Evolutionary conservation across 352 stramenopile species (phyloP), one percentile per base, ranked within the genome.

Genomic region (Pythium coloratum): DNA sequence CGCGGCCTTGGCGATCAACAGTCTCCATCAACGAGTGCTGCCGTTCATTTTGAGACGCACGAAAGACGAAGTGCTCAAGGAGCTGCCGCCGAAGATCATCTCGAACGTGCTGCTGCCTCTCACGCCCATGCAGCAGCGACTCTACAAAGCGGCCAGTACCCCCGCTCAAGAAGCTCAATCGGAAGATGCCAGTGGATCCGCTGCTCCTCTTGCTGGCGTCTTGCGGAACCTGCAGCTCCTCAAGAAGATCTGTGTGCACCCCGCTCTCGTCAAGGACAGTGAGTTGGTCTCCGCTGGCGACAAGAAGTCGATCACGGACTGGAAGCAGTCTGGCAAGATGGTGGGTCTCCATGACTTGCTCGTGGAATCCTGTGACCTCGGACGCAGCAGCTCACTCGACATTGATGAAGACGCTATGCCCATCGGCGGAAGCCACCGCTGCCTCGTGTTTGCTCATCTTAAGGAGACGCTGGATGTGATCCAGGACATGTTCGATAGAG

Each of bases 1-100:
- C 3, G 82, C 87, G 12, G 86, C 86, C 12, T 75, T 97, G 3
- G 93, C 95, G 55, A 87, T 99, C 63, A 92, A 97, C 54, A 76
- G 77, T 36, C 72, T 99, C 10, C 96, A 99, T 63, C 90, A 98
- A 61, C 91, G 97, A 58, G 88, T 99, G n/a, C 73, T 99, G 38
- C 97, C 97, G 30, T 99, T 99, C 74, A 90, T 99, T 44, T 72
- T 99, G 50, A 82, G 97, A 33, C 83, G 97, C 58, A 98, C 95
- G n/a, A 99, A 99, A 75, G 77, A 89, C 20, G 75, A 98, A 69
- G 97, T 99, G 42, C 82, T 99, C 32, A 85, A 85, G 40, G 97
- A 99, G 55, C 76, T 99, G 30, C 97, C 97, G 36, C 93, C 97
- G 24, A 99, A 99, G 80, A 98, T 97, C 55, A 93, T 99, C 42